Evolutionary conservation across 108 stramenopile species (phyloP).

Genomic region (Cyclotella choctawhatcheeana): DNA sequence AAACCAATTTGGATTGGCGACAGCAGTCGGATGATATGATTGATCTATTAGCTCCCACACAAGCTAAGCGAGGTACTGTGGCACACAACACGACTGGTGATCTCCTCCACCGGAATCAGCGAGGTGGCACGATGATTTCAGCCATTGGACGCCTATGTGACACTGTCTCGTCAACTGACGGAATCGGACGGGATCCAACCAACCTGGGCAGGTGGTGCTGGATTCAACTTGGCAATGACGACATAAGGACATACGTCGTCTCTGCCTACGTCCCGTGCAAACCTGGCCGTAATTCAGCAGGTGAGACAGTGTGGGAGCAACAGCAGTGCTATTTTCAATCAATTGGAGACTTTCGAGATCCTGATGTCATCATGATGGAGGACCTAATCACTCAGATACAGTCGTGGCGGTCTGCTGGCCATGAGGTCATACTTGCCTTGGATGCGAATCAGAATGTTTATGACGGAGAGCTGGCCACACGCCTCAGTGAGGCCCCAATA

Average conservation of each 20-base stretch:
- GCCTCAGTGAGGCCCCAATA: neutral
- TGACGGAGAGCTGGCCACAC: neutral
- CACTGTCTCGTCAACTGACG: neutral
- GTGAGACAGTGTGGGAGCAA: conserved; percentile 17
- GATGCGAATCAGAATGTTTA: conserved; percentile 21
- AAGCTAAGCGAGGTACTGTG: neutral
- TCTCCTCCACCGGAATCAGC: neutral
- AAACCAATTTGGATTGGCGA: neutral
- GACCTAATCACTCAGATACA: neutral
- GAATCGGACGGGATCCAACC: neutral
- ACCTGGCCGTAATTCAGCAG: neutral
- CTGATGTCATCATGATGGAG: neutral
- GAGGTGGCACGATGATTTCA: conserved; percentile 1
- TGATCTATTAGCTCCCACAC: neutral
- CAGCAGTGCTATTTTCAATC: conserved; percentile 1
- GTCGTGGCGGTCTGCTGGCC: neutral
- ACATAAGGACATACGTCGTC: neutral
- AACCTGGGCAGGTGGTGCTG: conserved; percentile 12
- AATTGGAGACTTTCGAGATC: neutral
- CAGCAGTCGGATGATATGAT: neutral
- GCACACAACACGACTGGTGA: conserved; percentile 7
- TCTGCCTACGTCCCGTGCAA: conserved; percentile 7
- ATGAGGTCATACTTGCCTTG: neutral
- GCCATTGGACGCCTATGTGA: conserved; percentile 1
- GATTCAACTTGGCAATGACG: conserved; percentile 6